phyloP scores from a whole-genome alignment of 768 basidiomycete genomes.

The Pleurotus tuoliensis region DNA sequence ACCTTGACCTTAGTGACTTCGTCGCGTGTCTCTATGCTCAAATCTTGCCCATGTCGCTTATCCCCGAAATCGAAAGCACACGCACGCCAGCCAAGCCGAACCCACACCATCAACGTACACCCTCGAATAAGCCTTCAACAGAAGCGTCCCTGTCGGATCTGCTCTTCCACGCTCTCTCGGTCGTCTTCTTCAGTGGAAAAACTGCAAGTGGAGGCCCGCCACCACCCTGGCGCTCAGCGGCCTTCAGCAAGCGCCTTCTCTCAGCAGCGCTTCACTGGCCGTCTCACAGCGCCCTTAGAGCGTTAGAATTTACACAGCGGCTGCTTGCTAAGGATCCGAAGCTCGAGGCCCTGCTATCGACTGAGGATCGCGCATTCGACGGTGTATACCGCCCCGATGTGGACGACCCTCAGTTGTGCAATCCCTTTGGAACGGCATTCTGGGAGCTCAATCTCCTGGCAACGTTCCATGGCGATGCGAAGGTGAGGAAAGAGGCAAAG shows the following conservation, averaged over 20 bases:
- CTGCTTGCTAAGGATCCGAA: conserved; percentile 75
- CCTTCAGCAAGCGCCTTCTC: conserved; percentile 92
- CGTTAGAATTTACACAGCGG: conserved; percentile 68
- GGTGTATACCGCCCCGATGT: conserved; percentile 84
- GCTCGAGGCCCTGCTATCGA: conserved; percentile 80
- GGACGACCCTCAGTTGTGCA: conserved; percentile 83
- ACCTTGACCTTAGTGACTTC: conserved; percentile 92
- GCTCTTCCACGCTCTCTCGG: conserved; percentile 80
- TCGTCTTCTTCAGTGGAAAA: conserved; percentile 64
- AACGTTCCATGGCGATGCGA: conserved; percentile 58
- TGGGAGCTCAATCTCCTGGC: conserved; percentile 77
- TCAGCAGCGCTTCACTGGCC: conserved; percentile 81
- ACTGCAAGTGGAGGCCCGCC: conserved; percentile 16
- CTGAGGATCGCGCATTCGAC: conserved; percentile 80
- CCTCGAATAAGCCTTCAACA: conserved; percentile 23
- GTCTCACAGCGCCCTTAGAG: conserved; percentile 54
- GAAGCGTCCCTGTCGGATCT: conserved; percentile 45
- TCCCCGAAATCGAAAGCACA: conserved; percentile 58
- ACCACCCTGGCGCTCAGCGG: conserved; percentile 76
- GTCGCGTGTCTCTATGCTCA: conserved; percentile 79
- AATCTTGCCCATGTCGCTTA: conserved; percentile 69
- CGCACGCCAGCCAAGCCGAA: conserved; percentile 21
- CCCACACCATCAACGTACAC: conserved; percentile 22
- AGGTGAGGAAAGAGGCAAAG: conserved; percentile 63
- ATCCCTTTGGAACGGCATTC: conserved; percentile 80